phyloP scores from a whole-genome alignment of 148 eudicot genomes.

The Pouteria glomerata region DNA sequence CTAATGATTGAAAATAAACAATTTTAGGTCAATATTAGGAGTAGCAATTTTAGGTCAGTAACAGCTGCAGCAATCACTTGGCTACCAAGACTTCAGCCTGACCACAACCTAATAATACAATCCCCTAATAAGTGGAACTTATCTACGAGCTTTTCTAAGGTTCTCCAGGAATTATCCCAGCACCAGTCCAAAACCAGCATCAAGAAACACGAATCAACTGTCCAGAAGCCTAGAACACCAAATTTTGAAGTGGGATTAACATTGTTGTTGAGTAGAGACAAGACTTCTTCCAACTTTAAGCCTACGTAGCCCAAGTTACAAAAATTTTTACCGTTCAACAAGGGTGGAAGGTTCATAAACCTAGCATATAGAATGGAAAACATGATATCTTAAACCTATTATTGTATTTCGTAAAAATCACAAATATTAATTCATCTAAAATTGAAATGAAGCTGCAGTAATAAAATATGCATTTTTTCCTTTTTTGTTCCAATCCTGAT shows the following conservation, averaged over 20 bases:
- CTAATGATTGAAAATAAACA: background rate
- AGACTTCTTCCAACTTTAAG: background rate
- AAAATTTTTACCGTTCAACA: background rate
- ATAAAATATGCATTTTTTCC: background rate
- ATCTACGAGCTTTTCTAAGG: background rate
- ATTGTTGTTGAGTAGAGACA: background rate
- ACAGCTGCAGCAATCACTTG: too few relatives aligned
- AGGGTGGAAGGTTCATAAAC: background rate
- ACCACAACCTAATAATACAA: background rate
- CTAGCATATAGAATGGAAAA: background rate
- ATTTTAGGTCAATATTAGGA: background rate
- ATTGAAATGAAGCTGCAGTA: background rate
- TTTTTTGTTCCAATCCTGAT: background rate
- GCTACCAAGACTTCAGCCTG: background rate
- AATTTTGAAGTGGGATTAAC: background rate
- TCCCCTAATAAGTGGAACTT: background rate
- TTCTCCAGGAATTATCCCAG: background rate
- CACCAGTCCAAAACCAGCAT: background rate
- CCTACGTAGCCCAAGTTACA: background rate
- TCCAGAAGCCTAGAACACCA: background rate
- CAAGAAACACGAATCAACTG: background rate
- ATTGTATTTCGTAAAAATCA: background rate
- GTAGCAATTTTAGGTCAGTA: too few relatives aligned
- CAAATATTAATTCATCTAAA: background rate
- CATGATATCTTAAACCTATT: background rate